These are phyloP conservation scores for Phytopythium montanum DNA, from an alignment of 352 stramenopile species.

Conservation along the genomic window DNA sequence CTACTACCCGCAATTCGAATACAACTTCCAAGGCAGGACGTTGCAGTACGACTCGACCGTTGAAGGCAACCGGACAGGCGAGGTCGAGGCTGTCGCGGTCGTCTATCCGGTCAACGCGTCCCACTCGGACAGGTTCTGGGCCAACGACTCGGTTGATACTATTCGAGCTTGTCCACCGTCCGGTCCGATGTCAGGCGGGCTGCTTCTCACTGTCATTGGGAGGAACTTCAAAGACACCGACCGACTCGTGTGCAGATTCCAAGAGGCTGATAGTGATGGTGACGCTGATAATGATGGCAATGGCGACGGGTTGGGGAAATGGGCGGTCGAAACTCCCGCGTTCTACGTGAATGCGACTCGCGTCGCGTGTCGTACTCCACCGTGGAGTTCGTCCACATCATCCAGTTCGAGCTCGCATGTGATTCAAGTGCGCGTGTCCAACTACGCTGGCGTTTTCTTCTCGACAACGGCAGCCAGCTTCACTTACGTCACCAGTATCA, in stretches of 20 bases:
- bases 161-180: slow-evolving; percentile 82
- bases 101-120: slow-evolving; percentile 93
- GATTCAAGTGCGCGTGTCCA: slow-evolving; percentile 70
- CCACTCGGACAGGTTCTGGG: slow-evolving; percentile 77
- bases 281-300: background rate
- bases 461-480: slow-evolving; percentile 54
- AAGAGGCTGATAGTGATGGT: slow-evolving; percentile 10
- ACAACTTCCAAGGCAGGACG: slow-evolving; percentile 49
- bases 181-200: slow-evolving; percentile 30
- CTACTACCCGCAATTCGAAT: slow-evolving; percentile 80
- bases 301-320: slow-evolving; percentile 4
- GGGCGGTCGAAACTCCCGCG: slow-evolving; percentile 21
- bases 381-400: slow-evolving; percentile 30
- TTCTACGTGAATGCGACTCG: slow-evolving; percentile 84
- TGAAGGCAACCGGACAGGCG: slow-evolving; percentile 64
- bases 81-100: slow-evolving; percentile 89
- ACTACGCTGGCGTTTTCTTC: slow-evolving; percentile 69
- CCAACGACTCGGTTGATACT: slow-evolving; percentile 95
- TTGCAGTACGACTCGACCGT: slow-evolving; percentile 71
- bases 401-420: slow-evolving; percentile 8
- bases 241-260: slow-evolving; percentile 86
- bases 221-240: slow-evolving; percentile 91
- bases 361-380: slow-evolving; percentile 72
- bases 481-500: slow-evolving; percentile 29
- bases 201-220: slow-evolving; percentile 91